These are phyloP conservation scores for Cystobasidium onofrii DNA, from an alignment of 768 basidiomycete genomes.

Conservation along the genomic window DNA sequence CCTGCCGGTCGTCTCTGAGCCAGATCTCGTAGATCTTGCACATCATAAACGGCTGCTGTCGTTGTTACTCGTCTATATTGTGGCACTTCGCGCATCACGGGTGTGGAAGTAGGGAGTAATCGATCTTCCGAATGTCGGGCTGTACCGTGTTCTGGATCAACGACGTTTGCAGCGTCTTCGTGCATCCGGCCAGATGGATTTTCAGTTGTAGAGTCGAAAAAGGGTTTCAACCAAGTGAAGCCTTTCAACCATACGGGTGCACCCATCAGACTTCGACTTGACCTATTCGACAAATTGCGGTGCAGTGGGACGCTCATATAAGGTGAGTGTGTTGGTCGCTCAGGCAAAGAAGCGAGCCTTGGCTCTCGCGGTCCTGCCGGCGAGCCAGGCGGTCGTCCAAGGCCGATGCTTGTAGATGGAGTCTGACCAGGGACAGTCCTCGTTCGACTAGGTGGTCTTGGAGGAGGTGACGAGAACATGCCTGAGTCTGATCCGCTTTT, in stretches of 20 bases:
- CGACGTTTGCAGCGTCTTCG: background rate
- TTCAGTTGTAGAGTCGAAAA: background rate
- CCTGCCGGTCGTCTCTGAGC: background rate
- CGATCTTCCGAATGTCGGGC: background rate
- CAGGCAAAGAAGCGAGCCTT: background rate
- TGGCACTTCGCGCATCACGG: background rate
- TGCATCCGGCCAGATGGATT: background rate
- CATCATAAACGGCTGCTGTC: slow-evolving; percentile 18
- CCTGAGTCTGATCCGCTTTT: background rate
- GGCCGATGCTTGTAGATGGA: background rate
- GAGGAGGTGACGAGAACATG: background rate
- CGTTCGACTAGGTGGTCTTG: slow-evolving; percentile 10
- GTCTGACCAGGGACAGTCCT: background rate
- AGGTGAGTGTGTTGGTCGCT: background rate
- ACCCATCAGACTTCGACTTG: background rate
- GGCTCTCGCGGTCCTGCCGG: background rate
- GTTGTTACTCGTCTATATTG: slow-evolving; percentile 15
- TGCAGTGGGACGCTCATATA: background rate
- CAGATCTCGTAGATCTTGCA: slow-evolving; percentile 7
- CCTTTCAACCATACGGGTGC: slow-evolving; percentile 17
- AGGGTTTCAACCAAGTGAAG: slow-evolving; percentile 7
- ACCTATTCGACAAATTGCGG: background rate
- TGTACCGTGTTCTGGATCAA: background rate
- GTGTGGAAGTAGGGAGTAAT: slow-evolving; percentile 5
- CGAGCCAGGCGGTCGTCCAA: background rate